Evolutionary conservation across 2,329 filamentous ascomycete genomes (phyloP).

Genomic region (Teratosphaeria zuluensis): DNA sequence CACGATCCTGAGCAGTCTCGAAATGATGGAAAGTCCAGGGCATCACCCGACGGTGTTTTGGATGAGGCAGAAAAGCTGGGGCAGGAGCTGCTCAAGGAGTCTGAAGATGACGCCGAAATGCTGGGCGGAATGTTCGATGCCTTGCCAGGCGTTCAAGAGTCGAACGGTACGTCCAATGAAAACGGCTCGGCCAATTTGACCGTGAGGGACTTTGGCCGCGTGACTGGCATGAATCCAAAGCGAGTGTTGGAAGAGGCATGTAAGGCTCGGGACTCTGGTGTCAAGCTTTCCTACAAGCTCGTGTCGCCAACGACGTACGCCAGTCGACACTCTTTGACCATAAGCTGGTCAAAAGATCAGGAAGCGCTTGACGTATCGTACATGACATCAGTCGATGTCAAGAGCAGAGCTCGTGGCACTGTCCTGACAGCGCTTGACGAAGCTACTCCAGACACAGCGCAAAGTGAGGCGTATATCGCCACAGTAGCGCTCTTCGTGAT

Average conservation of each 20-base stretch:
- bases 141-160: constrained; percentile 17
- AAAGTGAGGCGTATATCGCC: constrained; percentile 80
- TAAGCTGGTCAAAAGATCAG: constrained; percentile 71
- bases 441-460: constrained; percentile 63
- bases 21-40: not conserved
- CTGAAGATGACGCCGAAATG: constrained; percentile 44
- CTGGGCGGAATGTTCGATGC: constrained; percentile 50
- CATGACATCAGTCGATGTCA: constrained; percentile 33
- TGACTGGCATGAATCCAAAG: constrained; percentile 64
- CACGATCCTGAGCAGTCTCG: not conserved
- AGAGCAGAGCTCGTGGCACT: constrained; percentile 38
- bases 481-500: constrained; percentile 74
- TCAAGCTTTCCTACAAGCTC: constrained; percentile 56
- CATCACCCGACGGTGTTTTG: not conserved
- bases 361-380: constrained; percentile 37
- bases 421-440: constrained; percentile 65
- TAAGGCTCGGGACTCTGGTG: constrained; percentile 64
- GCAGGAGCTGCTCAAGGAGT: constrained; percentile 13
- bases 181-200: constrained; percentile 35
- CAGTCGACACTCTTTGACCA: constrained; percentile 62
- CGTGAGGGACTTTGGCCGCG: constrained; percentile 77
- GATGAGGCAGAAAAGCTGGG: not conserved
- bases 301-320: constrained; percentile 67
- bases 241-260: constrained; percentile 80
- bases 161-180: constrained; percentile 1